These are phyloP conservation scores for Puccinia sorghi DNA, from an alignment of 1,284 basidiomycete species.

Conservation along the genomic window DNA sequence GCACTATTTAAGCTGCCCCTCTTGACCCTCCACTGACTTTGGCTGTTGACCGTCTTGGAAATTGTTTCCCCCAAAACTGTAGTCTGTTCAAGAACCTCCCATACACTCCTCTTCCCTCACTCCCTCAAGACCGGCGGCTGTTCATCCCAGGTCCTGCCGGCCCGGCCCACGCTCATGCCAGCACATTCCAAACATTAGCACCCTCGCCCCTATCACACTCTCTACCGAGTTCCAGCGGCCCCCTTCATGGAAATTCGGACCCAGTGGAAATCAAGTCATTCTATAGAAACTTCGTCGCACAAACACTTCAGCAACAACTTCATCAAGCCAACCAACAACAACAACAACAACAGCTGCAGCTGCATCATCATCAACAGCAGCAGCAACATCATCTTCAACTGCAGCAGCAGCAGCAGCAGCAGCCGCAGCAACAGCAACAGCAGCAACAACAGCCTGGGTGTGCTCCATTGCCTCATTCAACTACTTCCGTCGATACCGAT, in stretches of 20 bases:
- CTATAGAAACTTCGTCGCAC: constrained; percentile 10
- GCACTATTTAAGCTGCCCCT: background rate
- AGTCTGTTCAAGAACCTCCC: constrained; percentile 38
- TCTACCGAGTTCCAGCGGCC: background rate
- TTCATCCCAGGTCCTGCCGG: background rate
- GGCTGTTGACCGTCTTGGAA: background rate
- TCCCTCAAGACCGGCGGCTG: background rate
- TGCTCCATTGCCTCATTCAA: background rate
- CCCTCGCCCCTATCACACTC: constrained; percentile 12
- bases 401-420: background rate
- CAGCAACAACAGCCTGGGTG: background rate
- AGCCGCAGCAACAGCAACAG: background rate
- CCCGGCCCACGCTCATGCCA: constrained; percentile 12
- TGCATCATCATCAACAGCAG: background rate
- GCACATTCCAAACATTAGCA: background rate
- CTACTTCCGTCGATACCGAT: background rate
- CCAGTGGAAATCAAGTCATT: constrained; percentile 39
- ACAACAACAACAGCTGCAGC: background rate
- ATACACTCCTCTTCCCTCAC: constrained; percentile 5
- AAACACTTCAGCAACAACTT: constrained; percentile 35
- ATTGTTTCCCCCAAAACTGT: background rate
- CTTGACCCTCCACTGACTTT: constrained; percentile 15
- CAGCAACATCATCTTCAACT: constrained; percentile 1
- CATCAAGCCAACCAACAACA: constrained; percentile 21
- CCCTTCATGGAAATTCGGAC: constrained; percentile 5